Percentiles rank a stretch among this genome's conserved stretches.
These are phyloP conservation scores for Camillea tinctor DNA, from an alignment of 2,329 filamentous ascomycete species.

Conservation along the genomic window DNA sequence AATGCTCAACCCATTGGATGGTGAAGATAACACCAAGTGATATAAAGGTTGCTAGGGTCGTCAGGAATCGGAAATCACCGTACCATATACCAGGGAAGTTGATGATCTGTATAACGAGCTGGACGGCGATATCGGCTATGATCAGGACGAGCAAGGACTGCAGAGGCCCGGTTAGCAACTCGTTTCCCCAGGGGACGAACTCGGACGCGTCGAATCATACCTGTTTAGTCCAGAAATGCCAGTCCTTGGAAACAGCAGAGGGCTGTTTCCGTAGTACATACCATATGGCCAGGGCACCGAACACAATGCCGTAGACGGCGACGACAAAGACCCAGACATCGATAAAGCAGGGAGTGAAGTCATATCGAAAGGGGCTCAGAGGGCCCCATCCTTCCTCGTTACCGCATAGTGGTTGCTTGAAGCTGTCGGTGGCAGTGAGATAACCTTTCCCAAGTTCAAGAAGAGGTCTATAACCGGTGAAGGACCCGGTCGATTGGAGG, in stretches of 20 bases:
- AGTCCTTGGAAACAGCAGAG: constrained; percentile 71
- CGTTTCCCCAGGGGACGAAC: background rate
- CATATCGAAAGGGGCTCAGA: constrained; percentile 79
- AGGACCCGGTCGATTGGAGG: constrained; percentile 57
- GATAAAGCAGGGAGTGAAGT: constrained; percentile 96
- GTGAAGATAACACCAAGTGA: constrained; percentile 74
- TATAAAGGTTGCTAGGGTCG: constrained; percentile 67
- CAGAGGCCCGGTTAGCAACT: constrained; percentile 3
- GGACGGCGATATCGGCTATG: constrained; percentile 65
- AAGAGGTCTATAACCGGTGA: constrained; percentile 55
- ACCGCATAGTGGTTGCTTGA: constrained; percentile 74
- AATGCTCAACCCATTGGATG: constrained; percentile 85
- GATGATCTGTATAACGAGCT: constrained; percentile 74
- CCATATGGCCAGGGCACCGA: constrained; percentile 76
- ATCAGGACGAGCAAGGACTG: constrained; percentile 46
- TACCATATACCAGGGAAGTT: constrained; percentile 69
- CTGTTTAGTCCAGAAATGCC: constrained; percentile 92
- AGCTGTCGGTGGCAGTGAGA: constrained; percentile 49
- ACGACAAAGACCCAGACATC: constrained; percentile 84
- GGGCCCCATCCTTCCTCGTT: constrained; percentile 96
- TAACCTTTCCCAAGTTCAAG: constrained; percentile 57
- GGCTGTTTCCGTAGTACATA: constrained; percentile 72
- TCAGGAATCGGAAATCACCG: constrained; percentile 84
- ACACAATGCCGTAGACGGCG: constrained; percentile 74
- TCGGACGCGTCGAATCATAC: constrained; percentile 46